Percentiles rank a stretch among this genome's conserved stretches.
Evolutionary conservation across 176 grass and related monocot genomes (phyloP).

Genomic region (Thalia dealbata): DNA sequence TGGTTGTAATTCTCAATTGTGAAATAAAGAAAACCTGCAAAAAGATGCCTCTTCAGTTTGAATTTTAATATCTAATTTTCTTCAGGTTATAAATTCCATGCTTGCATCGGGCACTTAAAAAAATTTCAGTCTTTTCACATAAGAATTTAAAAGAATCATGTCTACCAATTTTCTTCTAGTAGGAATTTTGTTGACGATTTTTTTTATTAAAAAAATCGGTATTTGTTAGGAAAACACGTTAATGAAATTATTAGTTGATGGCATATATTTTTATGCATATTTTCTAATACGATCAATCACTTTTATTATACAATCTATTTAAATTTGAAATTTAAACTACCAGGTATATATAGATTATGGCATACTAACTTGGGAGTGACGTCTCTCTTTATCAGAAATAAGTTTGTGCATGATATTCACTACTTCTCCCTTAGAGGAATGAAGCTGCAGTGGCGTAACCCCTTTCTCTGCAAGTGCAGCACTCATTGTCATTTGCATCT

Average conservation of each 20-base stretch:
- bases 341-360: neutral
- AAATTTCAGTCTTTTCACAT: slow-evolving; percentile 1
- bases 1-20: neutral
- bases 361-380: slow-evolving; percentile 54
- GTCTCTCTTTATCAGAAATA: slow-evolving; percentile 32
- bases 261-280: neutral
- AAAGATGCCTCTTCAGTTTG: slow-evolving; percentile 65
- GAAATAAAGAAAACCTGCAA: neutral
- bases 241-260: neutral
- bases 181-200: slow-evolving; percentile 21
- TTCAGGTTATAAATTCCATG: slow-evolving; percentile 64
- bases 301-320: neutral
- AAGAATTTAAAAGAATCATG: slow-evolving; percentile 17
- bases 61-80: slow-evolving; percentile 47
- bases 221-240: slow-evolving; percentile 30
- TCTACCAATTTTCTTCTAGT: slow-evolving; percentile 52
- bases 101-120: slow-evolving; percentile 56
- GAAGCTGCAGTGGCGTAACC: neutral
- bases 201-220: no score
- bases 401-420: slow-evolving; percentile 7
- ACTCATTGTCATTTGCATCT: neutral
- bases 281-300: neutral
- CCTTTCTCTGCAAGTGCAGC: neutral
- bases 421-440: slow-evolving; percentile 1
- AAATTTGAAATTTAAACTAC: neutral